Base-by-base conservation (phyloP, 192 early-diverging fungal genomes). In the Coemansia sp. region DNA sequence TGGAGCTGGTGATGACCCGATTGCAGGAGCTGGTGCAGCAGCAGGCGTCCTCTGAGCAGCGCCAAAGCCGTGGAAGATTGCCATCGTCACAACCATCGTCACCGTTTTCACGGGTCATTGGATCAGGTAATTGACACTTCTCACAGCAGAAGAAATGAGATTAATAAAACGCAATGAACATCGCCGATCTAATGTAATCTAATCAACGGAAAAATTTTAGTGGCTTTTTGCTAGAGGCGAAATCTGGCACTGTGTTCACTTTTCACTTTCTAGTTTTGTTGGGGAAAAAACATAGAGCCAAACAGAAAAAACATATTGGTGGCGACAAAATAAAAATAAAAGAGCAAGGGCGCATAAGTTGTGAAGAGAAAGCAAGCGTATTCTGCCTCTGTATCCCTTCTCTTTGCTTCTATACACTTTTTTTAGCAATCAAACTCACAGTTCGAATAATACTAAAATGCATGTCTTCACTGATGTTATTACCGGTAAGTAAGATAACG, bases 1-100 rank as follows among this genome's bases (percentile, higher is more conserved):
- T 98, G 54, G 95, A 97, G 76, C 76, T 90, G 54, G 92, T 91
- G 8, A 85, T 90, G 89, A 42, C 69, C 49, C 69, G 73, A 19
- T 70, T 84, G 39, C 69, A 67, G 59, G 73, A 83, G 16, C 69
- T 83, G 64, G 66, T 75, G 48, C 72, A 69, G 12, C 80, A 78
- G 72, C 80, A 78, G 56, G 46, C 52, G 5, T 63, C 61, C n/a
- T n/a, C 48, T 12, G 66, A 77, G 59, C 22, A 65, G n/a, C 19
- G 39, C 15, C 42, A 45, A 16, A 41, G 56, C 56, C 55, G 62
- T 46, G 41, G 58, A 42, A 64, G 62, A 62, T 22, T 9, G 51
- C 26, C 41, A 8, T 22, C 5, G 51, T 54, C 41, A 8, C 51
- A 49, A 6, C 41, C 39, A 10, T 41, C 65, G 15, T 59, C 41